Evolutionary conservation across 495 filamentous ascomycete genomes (phyloP).

Genomic region (Elasticomyces elasticus): DNA sequence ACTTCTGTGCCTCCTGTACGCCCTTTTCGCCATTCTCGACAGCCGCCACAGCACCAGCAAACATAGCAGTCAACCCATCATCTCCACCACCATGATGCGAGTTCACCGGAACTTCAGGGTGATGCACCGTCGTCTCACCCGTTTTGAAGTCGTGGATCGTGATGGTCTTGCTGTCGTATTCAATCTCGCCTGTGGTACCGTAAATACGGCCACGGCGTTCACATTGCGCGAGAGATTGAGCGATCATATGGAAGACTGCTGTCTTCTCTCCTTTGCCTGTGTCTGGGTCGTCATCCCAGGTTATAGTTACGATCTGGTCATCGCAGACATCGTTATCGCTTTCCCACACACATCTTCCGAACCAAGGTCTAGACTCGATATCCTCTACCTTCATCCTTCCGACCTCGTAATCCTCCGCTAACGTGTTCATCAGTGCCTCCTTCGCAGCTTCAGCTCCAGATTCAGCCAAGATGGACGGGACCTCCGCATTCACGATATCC

Average conservation of each 20-base stretch:
- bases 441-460: slow-evolving; percentile 34
- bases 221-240: slow-evolving; percentile 78
- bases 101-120: slow-evolving; percentile 42
- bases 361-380: slow-evolving; percentile 63
- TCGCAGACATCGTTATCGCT: slow-evolving; percentile 85
- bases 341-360: slow-evolving; percentile 89
- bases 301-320: slow-evolving; percentile 77
- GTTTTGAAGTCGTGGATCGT: slow-evolving; percentile 54
- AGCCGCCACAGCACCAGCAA: slow-evolving; percentile 67
- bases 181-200: slow-evolving; percentile 75
- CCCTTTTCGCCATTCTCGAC: slow-evolving; percentile 61
- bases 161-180: slow-evolving; percentile 62
- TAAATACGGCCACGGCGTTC: slow-evolving; percentile 73
- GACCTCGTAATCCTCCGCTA: slow-evolving; percentile 60
- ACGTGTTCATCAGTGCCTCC: slow-evolving; percentile 39
- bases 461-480: slow-evolving; percentile 54
- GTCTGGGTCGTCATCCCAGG: slow-evolving; percentile 57
- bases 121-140: slow-evolving; percentile 42
- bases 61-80: slow-evolving; percentile 66
- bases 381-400: slow-evolving; percentile 38
- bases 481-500: slow-evolving; percentile 78
- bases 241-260: slow-evolving; percentile 88
- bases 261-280: slow-evolving; percentile 53
- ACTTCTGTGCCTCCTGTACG: slow-evolving; percentile 62
- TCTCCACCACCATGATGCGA: slow-evolving; percentile 80